Conservation (phyloP, 2,329 filamentous ascomycete genomes). For the Ceratocystis variospora region DNA sequence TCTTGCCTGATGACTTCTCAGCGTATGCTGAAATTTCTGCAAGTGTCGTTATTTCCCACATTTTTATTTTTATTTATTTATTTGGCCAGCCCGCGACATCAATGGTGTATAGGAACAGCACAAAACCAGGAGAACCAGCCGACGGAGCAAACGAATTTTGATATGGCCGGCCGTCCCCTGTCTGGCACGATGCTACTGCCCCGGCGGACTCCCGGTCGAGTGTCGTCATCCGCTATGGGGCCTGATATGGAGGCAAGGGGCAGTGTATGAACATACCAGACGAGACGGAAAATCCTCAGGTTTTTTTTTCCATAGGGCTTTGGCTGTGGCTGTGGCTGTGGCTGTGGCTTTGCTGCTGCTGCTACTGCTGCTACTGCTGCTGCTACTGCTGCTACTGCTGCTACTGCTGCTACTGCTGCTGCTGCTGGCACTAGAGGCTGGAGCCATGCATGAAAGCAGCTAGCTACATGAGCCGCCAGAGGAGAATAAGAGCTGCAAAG, state of each 20-base stretch:
- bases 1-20: no score
- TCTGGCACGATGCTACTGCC: no score
- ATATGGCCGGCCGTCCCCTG: no score
- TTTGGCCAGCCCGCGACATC: no score
- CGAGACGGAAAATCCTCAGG: neutral
- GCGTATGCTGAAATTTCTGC: neutral
- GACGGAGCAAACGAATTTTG: no score
- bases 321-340: neutral
- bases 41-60: neutral
- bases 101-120: no score
- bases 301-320: neutral
- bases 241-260: neutral
- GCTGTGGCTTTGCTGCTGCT: neutral
- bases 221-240: no score
- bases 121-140: no score
- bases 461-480: no score
- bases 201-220: no score
- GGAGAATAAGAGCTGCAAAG: no score
- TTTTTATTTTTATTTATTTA: neutral
- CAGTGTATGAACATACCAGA: neutral
- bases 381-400: neutral
- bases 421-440: neutral
- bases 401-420: neutral
- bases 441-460: no score
- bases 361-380: neutral